Evolutionary conservation across 805 yeast genomes (phyloP), one percentile per base, ranked within the genome.

Genomic region (Candida multigemmis): DNA sequence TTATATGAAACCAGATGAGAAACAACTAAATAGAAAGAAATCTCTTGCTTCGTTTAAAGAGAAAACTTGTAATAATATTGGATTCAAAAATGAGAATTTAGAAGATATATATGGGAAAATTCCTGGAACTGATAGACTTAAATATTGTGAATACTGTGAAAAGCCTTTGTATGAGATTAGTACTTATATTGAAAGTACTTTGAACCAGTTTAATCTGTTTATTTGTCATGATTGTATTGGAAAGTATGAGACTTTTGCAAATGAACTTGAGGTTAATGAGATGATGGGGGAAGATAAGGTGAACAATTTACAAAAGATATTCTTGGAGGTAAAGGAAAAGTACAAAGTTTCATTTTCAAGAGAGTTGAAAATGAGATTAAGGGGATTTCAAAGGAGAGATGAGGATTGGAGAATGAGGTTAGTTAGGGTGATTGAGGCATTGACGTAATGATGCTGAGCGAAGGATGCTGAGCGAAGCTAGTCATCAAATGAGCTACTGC

Each of bases 101-200:
- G 61, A 59, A 33, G 55, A 49, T 21, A 53, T 60, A 19, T 53
- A 53, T 39, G 62, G 64, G 12, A 46, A 48, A 25, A 46, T 57
- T 19, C 65, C 64, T 1, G 65, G 63, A 8, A 37, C 51, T 21
- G 56, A 54, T 34, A 31, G 49, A 18, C 45, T 69, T 19, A 64
- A 63, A 34, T 52, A 69, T 40, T 79, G 89, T 43, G 71, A 76
- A n/a, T 54, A 79, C 8, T 79, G 89, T 47, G 83, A 77, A 20
- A 68, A 65, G 28, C 82, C 85, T 10, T 46, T 79, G 16, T 79
- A 77, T 45, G 85, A 78, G 32, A 46, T 62, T 37, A 75, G 47
- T 55, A 21, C 14, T 15, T 14, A 9, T 4, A 12, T 12, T 26
- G 22, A 26, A 36, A 38, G 17, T 41, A 41, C 7, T 30, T 6